phyloP scores from a whole-genome alignment of 495 filamentous ascomycete species.

The Extremus antarcticus region DNA sequence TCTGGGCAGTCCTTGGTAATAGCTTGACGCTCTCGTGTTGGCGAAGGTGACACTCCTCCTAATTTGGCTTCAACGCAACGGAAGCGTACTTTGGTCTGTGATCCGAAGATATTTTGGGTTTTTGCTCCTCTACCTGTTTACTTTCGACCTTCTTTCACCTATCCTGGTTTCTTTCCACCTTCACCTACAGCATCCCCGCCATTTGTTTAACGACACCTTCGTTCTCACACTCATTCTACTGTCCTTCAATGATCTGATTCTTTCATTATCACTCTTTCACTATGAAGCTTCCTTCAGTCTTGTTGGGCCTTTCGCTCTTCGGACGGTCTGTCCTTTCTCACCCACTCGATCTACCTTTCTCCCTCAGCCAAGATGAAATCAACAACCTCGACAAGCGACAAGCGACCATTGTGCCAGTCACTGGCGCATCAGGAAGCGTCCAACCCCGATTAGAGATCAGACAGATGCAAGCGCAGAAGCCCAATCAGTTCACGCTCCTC shows the following conservation, averaged over 20 bases:
- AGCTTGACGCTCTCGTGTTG: not conserved
- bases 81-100: not conserved
- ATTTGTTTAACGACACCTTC: not conserved
- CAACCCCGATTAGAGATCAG: conserved; percentile 25
- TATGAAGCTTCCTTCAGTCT: not conserved
- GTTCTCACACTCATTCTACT: conserved; percentile 1
- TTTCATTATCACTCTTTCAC: not conserved
- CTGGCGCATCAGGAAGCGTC: conserved; percentile 20
- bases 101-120: not conserved
- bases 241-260: not conserved
- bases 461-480: conserved; percentile 20
- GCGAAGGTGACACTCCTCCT: not conserved
- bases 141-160: not conserved
- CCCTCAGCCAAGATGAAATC: not conserved
- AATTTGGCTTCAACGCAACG: not conserved
- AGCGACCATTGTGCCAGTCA: conserved; percentile 14
- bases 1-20: not conserved
- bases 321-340: not conserved
- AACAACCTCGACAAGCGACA: conserved; percentile 7
- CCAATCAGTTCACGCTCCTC: conserved; percentile 26
- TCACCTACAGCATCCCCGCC: not conserved
- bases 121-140: not conserved
- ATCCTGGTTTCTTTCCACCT: not conserved
- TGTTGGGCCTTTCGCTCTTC: not conserved
- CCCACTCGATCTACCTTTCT: not conserved